Evolutionary conservation across 192 early-diverging fungal genomes (phyloP).

Genomic region (Allomyces macrogynus): DNA sequence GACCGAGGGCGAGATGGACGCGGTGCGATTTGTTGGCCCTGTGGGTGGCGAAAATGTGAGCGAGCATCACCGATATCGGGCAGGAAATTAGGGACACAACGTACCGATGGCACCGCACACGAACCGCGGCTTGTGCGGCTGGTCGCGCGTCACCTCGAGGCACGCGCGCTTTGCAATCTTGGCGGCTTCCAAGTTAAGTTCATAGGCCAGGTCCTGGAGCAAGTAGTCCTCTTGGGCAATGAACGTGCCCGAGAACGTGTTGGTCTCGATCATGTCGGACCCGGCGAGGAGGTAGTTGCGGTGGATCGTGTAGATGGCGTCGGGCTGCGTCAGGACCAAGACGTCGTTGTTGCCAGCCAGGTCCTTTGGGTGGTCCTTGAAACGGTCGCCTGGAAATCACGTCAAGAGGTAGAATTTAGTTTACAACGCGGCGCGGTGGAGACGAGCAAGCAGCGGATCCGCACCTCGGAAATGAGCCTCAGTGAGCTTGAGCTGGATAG

Average conservation of each 20-base stretch:
- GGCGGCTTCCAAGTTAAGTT: constrained; percentile 77
- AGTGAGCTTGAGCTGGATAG: constrained; percentile 20
- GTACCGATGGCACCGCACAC: constrained; percentile 57
- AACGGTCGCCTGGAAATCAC: constrained; percentile 35
- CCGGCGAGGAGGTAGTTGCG: constrained; percentile 76
- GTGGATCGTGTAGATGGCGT: constrained; percentile 78
- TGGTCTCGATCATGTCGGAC: constrained; percentile 84
- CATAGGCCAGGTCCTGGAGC: constrained; percentile 67
- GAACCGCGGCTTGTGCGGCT: constrained; percentile 69
- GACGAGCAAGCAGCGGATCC: neutral
- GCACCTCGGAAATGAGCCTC: constrained; percentile 71
- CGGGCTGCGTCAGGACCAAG: constrained; percentile 73
- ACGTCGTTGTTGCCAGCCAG: constrained; percentile 93
- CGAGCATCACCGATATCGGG: neutral
- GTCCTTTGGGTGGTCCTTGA: constrained; percentile 64
- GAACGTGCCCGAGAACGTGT: constrained; percentile 81
- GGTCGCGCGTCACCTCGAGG: constrained; percentile 47
- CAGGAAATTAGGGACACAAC: neutral
- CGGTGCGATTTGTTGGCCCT: constrained; percentile 85
- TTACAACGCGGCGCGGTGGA: neutral
- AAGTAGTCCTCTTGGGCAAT: constrained; percentile 88
- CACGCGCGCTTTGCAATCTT: constrained; percentile 69
- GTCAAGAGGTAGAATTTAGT: neutral
- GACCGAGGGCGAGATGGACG: constrained; percentile 89
- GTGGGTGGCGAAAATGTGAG: constrained; percentile 4